phyloP scores from a whole-genome alignment of 345 rosid genomes.

The Eucalyptus curtisii region DNA sequence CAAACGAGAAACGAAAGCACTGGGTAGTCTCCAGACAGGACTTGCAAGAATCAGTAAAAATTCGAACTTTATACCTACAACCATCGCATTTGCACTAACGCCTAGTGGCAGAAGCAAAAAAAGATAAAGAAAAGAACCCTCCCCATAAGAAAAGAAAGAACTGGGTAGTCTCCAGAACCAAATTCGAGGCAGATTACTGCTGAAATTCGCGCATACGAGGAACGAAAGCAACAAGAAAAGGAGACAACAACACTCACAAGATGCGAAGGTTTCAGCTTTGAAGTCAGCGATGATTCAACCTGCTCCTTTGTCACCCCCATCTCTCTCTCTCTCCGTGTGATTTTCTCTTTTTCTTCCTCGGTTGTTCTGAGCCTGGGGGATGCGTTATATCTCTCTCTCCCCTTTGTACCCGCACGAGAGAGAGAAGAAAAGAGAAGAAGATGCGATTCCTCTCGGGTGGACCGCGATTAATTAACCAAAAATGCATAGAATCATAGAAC shows the following conservation, averaged over 20 bases:
- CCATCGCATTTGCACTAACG: background rate
- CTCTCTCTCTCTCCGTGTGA: background rate
- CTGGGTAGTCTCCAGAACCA: background rate
- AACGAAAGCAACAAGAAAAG: background rate
- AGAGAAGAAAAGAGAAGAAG: background rate
- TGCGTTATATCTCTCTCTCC: background rate
- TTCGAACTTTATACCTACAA: background rate
- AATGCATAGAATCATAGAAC: background rate
- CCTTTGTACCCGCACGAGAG: background rate
- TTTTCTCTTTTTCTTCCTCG: background rate
- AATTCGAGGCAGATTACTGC: background rate
- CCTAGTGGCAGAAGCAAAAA: background rate
- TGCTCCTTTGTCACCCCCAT: constrained; percentile 82
- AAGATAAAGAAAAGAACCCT: background rate
- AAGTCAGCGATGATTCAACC: constrained; percentile 55
- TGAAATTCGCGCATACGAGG: background rate
- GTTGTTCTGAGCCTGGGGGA: background rate
- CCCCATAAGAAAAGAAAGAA: background rate
- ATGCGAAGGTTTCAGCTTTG: constrained; percentile 63
- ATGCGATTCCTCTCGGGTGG: background rate
- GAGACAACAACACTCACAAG: constrained; percentile 24
- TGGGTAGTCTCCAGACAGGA: no score
- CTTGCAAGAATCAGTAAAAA: background rate
- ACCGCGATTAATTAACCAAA: background rate
- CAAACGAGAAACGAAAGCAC: no score